Evolutionary conservation across 257 asterid species (phyloP), one percentile per base, ranked within the genome.

Genomic region (Eustoma russellianum): DNA sequence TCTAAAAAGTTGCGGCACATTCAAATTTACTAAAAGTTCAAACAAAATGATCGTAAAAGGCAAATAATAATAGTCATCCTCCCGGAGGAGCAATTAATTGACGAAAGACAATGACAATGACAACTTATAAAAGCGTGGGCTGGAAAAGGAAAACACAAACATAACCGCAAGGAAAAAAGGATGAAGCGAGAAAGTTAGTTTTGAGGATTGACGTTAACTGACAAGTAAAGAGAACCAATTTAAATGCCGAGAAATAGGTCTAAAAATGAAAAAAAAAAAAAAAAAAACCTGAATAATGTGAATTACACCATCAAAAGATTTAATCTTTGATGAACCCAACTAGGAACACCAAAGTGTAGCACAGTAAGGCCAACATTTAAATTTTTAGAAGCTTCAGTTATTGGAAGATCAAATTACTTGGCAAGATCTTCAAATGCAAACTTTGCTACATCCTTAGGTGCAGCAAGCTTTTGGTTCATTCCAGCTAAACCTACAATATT

Each of bases 271-370:
- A 9, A 7, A 18, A 1, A 52, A 9, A 33, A 13, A 46, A 58
- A 15, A 43, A 50, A 48, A 13, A 45, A 62, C 76, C 79, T 69
- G 73, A 55, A 73, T 76, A 15, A 66, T 53, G 7, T 28, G 60
- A 54, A 73, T 73, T 60, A 68, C 70, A 53, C 61, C 35, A 41
- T 69, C 72, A 8, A 68, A 67, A 38, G 75, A 73, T 55, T 73
- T 68, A 35, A 68, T 65, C 58, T 68, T 74, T 38, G 41, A 73
- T 73, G 63, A 73, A 70, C 50, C 64, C 38, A 34, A 65, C 73
- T 5, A 69, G 70, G 45, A 72, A 73, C 51, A 68, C 65, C 33
- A n/a, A 69, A 61, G 59, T 69, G 68, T 56, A 74, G 73, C 48
- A 65, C 67, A 0, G 75, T 65, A 30, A 74, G 65, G 24, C 73